phyloP scores from a whole-genome alignment of 2,329 filamentous ascomycete genomes.

The Xylariales sp. region DNA sequence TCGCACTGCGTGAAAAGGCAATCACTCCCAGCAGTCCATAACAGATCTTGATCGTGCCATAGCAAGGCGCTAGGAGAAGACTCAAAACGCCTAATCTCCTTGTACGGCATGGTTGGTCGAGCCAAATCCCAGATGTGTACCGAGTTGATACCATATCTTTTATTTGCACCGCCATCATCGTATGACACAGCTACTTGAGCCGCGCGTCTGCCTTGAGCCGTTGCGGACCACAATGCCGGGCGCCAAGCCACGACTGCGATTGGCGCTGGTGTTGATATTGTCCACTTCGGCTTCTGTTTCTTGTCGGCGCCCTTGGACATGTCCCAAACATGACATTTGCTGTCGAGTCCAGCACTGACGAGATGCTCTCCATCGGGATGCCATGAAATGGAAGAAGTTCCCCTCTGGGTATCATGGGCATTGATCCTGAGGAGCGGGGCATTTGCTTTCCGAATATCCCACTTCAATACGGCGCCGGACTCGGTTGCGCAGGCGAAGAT shows the following conservation, averaged over 20 bases:
- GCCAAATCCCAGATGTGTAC: slow-evolving; percentile 68
- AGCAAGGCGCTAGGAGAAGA: slow-evolving; percentile 52
- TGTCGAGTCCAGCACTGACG: slow-evolving; percentile 58
- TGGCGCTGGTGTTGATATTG: slow-evolving; percentile 56
- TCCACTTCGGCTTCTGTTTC: slow-evolving; percentile 60
- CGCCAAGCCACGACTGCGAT: slow-evolving; percentile 58
- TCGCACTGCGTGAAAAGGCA: slow-evolving; percentile 61
- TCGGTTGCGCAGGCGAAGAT: slow-evolving; percentile 62
- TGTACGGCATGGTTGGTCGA: slow-evolving; percentile 61
- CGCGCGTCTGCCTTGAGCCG: slow-evolving; percentile 53
- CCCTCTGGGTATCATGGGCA: slow-evolving; percentile 50
- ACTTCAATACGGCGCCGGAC: slow-evolving; percentile 57
- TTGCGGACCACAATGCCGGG: slow-evolving; percentile 61
- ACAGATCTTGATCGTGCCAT: slow-evolving; percentile 60
- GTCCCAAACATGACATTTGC: slow-evolving; percentile 62
- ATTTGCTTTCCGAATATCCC: slow-evolving; percentile 54
- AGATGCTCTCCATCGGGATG: slow-evolving; percentile 64
- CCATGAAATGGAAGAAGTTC: slow-evolving; percentile 59
- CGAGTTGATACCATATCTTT: slow-evolving; percentile 49
- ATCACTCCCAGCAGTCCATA: slow-evolving; percentile 63
- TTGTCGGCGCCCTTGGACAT: slow-evolving; percentile 55
- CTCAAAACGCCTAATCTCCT: slow-evolving; percentile 58
- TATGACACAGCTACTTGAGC: slow-evolving; percentile 61
- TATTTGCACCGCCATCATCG: slow-evolving; percentile 48
- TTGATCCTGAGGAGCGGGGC: slow-evolving; percentile 55